Conservation (phyloP, 2,329 filamentous ascomycete genomes). For the Neopestalotiopsis sp. region DNA sequence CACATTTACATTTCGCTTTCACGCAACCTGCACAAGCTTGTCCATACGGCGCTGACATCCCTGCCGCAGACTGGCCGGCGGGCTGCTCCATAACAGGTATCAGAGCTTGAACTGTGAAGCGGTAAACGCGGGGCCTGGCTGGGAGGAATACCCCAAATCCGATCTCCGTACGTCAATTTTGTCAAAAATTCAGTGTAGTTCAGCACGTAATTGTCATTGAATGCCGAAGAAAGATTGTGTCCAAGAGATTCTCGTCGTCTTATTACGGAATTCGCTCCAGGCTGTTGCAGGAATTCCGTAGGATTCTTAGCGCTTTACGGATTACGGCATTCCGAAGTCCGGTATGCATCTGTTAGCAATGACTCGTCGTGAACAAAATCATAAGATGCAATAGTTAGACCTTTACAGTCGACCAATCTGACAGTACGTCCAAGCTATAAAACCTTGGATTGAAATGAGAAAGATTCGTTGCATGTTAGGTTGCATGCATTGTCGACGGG, state of each 20-base stretch:
- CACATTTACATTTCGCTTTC: constrained; percentile 18
- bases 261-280: background rate
- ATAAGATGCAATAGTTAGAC: background rate
- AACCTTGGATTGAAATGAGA: too few species aligned
- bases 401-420: too few species aligned
- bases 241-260: background rate
- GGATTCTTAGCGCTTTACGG: background rate
- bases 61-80: background rate
- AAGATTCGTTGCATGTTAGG: too few species aligned
- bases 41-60: constrained; percentile 16
- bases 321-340: constrained; percentile 13
- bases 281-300: background rate
- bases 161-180: background rate
- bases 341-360: background rate
- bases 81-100: background rate
- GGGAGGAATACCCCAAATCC: background rate
- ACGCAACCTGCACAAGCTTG: constrained; percentile 13
- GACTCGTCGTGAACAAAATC: background rate
- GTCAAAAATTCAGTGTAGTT: background rate
- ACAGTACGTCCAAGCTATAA: too few species aligned
- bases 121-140: background rate
- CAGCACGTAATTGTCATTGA: background rate
- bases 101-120: background rate
- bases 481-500: too few species aligned
- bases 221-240: background rate